Base-by-base conservation (phyloP, 2,329 filamentous ascomycete species). In the Tolypocladium tropicale region DNA sequence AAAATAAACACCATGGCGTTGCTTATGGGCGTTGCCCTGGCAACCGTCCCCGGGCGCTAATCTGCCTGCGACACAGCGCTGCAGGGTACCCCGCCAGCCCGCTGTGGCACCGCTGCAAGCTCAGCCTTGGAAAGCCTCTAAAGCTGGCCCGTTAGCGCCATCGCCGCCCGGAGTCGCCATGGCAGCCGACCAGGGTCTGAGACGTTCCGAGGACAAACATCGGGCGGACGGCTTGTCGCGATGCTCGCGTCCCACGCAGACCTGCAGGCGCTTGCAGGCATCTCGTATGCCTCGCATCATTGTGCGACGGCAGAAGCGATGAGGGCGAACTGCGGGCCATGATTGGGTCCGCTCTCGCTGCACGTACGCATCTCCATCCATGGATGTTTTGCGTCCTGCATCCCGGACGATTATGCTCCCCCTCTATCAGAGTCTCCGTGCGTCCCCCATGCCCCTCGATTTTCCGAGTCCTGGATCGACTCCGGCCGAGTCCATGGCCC, bases 161-260 rank as follows among this genome's bases (percentile, higher is more conserved):
- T 39, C 33, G 41, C 14, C 21, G 25, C 33, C n/a, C 23, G 46
- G 58, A 62, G 61, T 62, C 61, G 59, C 60, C 60, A 60, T 62
- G 60, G 61, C 60, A 60, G 57, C 61, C 52, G 54, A 58, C 55
- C 56, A 54, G 55, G 55, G 57, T 59, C 57, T 56, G 56, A 59
- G 57, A 60, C 55, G 52, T 50, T 11, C 9, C 18, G 28, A 21
- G 25, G 18, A 12, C 46, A 59, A 60, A 61, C 58, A 61, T 60
- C 61, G 58, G n/a, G 60, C 58, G 30, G 54, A 10, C 46, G 12
- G 18, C 21, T 9, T 18, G 43, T 25, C 16, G 39, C 39, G 48
- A 50, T 11, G 39, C 39, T 43, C 39, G 39, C 28, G 10, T 18
- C 16, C n/a, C 25, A 18, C 46, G 46, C 18, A 30, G 46, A 49